Evolutionary conservation across 192 early-diverging fungal genomes (phyloP).

Genomic region (Geosiphon pyriformis): DNA sequence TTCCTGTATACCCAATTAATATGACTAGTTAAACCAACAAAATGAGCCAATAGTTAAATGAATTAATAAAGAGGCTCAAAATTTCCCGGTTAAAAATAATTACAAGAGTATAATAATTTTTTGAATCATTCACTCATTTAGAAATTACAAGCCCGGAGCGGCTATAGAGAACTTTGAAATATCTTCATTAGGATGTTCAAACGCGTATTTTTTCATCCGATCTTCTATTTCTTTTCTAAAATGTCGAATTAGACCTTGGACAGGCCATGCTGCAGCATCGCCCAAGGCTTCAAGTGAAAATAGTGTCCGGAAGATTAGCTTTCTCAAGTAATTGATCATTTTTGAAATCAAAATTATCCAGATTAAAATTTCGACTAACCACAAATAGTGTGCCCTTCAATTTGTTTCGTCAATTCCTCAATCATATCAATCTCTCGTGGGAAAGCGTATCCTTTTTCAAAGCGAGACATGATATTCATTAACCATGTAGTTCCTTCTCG

Average conservation of each 20-base stretch:
- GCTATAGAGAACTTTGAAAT: slow-evolving; percentile 16
- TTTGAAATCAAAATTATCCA: neutral
- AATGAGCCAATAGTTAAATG: too few relatives aligned
- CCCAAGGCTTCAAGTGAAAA: slow-evolving; percentile 71
- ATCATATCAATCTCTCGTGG: slow-evolving; percentile 93
- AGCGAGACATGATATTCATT: slow-evolving; percentile 92
- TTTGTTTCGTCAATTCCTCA: slow-evolving; percentile 89
- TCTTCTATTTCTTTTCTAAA: slow-evolving; percentile 83
- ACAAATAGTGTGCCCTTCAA: slow-evolving; percentile 99
- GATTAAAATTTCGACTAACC: slow-evolving; percentile 2
- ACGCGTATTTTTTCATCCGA: slow-evolving; percentile 36
- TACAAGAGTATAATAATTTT: too few relatives aligned
- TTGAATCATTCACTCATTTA: too few relatives aligned
- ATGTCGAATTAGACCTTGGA: slow-evolving; percentile 88
- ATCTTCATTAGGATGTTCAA: neutral
- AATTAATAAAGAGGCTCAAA: too few relatives aligned
- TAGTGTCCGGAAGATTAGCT: too few relatives aligned
- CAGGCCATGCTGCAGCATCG: slow-evolving; percentile 98
- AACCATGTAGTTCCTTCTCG: slow-evolving; percentile 95
- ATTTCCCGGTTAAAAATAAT: too few relatives aligned
- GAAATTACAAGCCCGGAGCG: slow-evolving; percentile 13
- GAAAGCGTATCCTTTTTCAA: slow-evolving; percentile 80
- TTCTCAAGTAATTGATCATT: neutral
- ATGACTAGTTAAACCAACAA: too few relatives aligned
- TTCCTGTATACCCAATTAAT: too few relatives aligned